phyloP scores from a whole-genome alignment of 208 protist genomes.

The Leishmania tropica region DNA sequence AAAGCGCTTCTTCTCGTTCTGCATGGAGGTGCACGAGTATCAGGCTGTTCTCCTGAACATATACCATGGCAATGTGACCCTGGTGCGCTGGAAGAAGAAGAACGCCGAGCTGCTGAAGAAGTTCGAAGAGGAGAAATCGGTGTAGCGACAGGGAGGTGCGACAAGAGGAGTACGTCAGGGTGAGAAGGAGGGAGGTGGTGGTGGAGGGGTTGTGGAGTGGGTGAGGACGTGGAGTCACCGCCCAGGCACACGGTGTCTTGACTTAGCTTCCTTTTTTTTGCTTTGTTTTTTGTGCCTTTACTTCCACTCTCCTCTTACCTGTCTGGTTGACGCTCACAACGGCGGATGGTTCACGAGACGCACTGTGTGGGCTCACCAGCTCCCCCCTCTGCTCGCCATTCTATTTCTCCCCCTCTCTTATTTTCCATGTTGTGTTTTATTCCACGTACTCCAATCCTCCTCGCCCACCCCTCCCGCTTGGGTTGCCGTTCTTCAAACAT shows the following conservation, averaged over 20 bases:
- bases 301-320: not conserved
- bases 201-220: not conserved
- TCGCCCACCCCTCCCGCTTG: not conserved
- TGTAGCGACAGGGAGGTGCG: slow-evolving; percentile 19
- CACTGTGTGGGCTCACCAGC: not conserved
- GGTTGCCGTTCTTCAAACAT: no score
- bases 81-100: slow-evolving; percentile 60
- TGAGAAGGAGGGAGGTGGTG: not conserved
- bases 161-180: slow-evolving; percentile 8
- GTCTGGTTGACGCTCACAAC: not conserved
- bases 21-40: slow-evolving; percentile 72
- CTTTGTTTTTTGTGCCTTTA: no score
- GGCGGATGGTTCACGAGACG: not conserved
- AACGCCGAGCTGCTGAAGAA: slow-evolving; percentile 34
- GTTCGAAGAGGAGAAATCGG: slow-evolving; percentile 30
- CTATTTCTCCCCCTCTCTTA: not conserved
- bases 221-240: not conserved
- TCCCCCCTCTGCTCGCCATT: not conserved
- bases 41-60: slow-evolving; percentile 45
- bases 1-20: slow-evolving; percentile 77
- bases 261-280: not conserved
- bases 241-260: not conserved
- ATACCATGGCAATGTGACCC: slow-evolving; percentile 33
- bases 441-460: not conserved
- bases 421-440: not conserved